Conservation (phyloP, 2,329 filamentous ascomycete genomes). For the Raffaelea albimanens region DNA sequence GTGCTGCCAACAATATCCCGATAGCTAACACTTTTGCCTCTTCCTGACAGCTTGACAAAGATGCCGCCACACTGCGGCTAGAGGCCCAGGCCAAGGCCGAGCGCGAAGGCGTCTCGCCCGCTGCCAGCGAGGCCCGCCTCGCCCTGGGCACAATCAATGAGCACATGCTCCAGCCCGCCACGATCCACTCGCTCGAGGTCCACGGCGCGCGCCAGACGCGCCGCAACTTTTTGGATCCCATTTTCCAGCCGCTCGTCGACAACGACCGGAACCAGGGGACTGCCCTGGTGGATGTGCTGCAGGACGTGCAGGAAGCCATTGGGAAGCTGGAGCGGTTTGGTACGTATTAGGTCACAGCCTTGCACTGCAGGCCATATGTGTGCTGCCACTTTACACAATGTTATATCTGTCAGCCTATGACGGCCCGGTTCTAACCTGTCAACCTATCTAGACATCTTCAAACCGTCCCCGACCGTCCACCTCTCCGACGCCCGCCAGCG, state of each 20-base stretch:
- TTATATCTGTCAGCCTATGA: slow-evolving; percentile 3
- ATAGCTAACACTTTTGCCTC: too few species aligned
- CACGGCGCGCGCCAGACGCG: slow-evolving; percentile 80
- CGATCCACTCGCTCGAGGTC: slow-evolving; percentile 76
- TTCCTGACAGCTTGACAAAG: slow-evolving; percentile 5
- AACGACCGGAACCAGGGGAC: slow-evolving; percentile 57
- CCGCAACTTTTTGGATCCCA: slow-evolving; percentile 67
- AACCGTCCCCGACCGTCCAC: slow-evolving; percentile 71
- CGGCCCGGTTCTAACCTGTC: too few species aligned
- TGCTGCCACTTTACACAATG: background rate
- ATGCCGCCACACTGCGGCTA: slow-evolving; percentile 7
- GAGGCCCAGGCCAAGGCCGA: slow-evolving; percentile 8
- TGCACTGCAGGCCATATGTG: background rate
- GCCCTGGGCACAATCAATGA: slow-evolving; percentile 40
- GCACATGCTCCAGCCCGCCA: slow-evolving; percentile 80
- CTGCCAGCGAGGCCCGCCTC: slow-evolving; percentile 6
- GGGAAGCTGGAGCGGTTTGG: slow-evolving; percentile 73
- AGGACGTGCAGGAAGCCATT: slow-evolving; percentile 59
- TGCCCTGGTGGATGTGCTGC: slow-evolving; percentile 71
- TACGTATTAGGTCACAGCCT: slow-evolving; percentile 29
- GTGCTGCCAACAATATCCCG: too few species aligned
- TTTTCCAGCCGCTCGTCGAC: slow-evolving; percentile 70
- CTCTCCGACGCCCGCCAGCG: slow-evolving; percentile 65
- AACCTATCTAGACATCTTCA: slow-evolving; percentile 93
- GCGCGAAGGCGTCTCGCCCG: background rate